phyloP scores from a whole-genome alignment of 2,329 filamentous ascomycete genomes.

The Cadophora malorum region DNA sequence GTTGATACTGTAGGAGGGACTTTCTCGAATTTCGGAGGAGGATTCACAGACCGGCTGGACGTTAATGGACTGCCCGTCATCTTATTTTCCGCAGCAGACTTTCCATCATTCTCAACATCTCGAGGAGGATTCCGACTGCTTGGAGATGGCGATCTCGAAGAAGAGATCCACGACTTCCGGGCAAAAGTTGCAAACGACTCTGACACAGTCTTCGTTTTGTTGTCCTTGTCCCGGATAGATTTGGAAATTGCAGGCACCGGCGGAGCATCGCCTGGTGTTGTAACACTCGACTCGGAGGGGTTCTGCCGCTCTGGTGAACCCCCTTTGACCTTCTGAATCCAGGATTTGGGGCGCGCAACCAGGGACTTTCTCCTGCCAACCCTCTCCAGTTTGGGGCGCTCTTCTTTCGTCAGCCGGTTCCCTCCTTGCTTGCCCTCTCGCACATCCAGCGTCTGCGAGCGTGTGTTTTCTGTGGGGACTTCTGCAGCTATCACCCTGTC shows the following conservation, averaged over 20 bases:
- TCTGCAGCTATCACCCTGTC: slow-evolving; percentile 33
- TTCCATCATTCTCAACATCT: slow-evolving; percentile 33
- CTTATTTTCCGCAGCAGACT: slow-evolving; percentile 30
- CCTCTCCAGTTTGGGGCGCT: slow-evolving; percentile 39
- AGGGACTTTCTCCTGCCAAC: slow-evolving; percentile 44
- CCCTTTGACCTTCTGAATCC: slow-evolving; percentile 44
- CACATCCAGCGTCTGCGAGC: slow-evolving; percentile 26
- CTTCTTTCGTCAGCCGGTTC: slow-evolving; percentile 38
- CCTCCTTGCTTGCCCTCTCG: slow-evolving; percentile 29
- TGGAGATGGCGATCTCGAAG: slow-evolving; percentile 55
- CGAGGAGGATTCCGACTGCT: slow-evolving; percentile 37
- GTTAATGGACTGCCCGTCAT: slow-evolving; percentile 31
- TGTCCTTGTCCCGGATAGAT: slow-evolving; percentile 41
- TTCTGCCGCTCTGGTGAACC: slow-evolving; percentile 42
- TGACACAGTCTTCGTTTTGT: slow-evolving; percentile 54
- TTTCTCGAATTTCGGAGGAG: slow-evolving; percentile 37
- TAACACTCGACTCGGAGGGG: slow-evolving; percentile 29
- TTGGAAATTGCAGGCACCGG: slow-evolving; percentile 42
- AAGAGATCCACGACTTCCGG: slow-evolving; percentile 56
- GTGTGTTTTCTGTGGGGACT: slow-evolving; percentile 23
- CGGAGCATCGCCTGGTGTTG: slow-evolving; percentile 46
- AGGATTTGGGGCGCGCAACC: slow-evolving; percentile 45
- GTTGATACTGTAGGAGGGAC: slow-evolving; percentile 25
- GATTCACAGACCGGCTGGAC: slow-evolving; percentile 30
- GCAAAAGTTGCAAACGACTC: slow-evolving; percentile 56